A percentile compares a stretch with the other conserved stretches of the same genome.
Evolutionary conservation across 371 early-diverging fungal species (phyloP).

Genomic region (Circinella umbellata): DNA sequence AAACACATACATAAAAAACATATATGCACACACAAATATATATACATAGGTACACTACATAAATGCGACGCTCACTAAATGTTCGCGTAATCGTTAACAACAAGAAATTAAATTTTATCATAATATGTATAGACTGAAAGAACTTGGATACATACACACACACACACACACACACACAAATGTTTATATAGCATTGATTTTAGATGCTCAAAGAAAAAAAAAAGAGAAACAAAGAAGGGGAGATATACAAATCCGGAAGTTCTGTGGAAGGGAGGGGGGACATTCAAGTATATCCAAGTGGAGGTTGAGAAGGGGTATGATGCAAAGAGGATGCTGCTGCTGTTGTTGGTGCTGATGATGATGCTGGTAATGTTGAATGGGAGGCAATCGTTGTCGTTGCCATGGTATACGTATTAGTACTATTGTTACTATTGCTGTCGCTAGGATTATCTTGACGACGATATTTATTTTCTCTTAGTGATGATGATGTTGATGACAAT

Average conservation of each 20-base stretch:
- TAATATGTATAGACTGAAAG: too few species aligned
- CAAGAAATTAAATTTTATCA: too few species aligned
- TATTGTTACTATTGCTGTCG: neutral
- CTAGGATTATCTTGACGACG: slow-evolving; percentile 22
- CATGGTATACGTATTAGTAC: too few species aligned
- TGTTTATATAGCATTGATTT: too few species aligned
- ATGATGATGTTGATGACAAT: neutral
- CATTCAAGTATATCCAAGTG: slow-evolving; percentile 13
- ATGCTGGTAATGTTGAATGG: neutral
- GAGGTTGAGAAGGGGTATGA: slow-evolving; percentile 3
- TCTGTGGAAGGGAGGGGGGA: neutral
- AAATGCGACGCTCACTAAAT: too few species aligned
- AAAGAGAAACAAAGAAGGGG: neutral
- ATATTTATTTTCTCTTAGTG: slow-evolving; percentile 7
- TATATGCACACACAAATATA: too few species aligned
- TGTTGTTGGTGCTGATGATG: neutral
- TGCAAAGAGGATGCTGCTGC: slow-evolving; percentile 1
- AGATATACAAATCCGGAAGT: neutral
- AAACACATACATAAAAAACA: too few species aligned
- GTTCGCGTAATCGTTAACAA: too few species aligned
- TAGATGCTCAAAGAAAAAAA: neutral
- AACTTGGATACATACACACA: too few species aligned
- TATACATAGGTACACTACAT: too few species aligned
- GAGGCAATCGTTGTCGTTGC: neutral
- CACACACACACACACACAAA: too few species aligned